Evolutionary conservation across 352 stramenopile species (phyloP), one percentile per base, ranked within the genome.

Genomic region (Globisporangium canariense): DNA sequence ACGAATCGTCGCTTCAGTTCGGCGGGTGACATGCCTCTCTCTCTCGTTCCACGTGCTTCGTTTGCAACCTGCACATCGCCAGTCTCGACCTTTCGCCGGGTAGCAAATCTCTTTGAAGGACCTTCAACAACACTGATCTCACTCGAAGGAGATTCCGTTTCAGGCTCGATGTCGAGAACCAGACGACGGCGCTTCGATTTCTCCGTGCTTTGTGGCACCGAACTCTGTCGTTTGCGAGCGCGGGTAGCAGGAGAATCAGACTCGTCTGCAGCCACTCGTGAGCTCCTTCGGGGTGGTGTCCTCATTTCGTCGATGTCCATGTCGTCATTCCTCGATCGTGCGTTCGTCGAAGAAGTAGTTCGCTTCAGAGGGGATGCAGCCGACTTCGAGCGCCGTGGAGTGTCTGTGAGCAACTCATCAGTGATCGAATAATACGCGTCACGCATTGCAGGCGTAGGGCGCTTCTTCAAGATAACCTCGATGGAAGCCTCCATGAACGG

Each of bases 401-500:
- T 68, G 43, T 94, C 86, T 0, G 61, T 71, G 54, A 94, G 60
- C 0, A 49, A 49, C 47, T 93, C 79, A 25, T 76, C 81, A 0
- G 88, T 94, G 20, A 90, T 60, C 0, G 76, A 59, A 10, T 76
- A 28, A 67, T 88, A 96, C 10, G 86, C 69, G 25, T 88, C 74
- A 53, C 90, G 91, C 82, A 93, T 94, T 16, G 76, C 56, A 1
- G 77, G 57, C 1, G 75, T 88, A 14, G 84, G 86, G 1, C 79
- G 77, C 68, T 82, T 92, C 68, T 93, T 93, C n/a, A 91, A 58
- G 4, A 93, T 65, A 49, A 93, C 76, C 32, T 94, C 81, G 8
- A 91, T 81, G 16, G 76, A 85, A 22, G 78, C 62, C 43, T 88
- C 74, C 81, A 92, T 86, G 22, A 85, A 78, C 40, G 77, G 78